Evolutionary conservation across 805 yeast genomes (phyloP).

Genomic region (Wickerhamiella siamensis): DNA sequence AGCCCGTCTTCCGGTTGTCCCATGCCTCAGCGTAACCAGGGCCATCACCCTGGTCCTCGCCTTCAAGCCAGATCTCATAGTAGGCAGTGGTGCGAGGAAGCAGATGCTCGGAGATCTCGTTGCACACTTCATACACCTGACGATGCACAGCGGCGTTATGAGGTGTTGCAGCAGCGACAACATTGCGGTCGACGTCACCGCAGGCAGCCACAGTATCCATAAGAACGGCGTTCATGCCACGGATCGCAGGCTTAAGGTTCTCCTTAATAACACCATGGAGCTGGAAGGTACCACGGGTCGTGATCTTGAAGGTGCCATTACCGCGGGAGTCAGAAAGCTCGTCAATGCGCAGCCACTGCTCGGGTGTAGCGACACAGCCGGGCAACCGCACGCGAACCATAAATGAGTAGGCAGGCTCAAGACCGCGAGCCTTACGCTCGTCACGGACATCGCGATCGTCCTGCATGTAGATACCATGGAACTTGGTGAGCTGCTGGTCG

Average conservation of each 20-base stretch:
- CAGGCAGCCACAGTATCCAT: constrained; percentile 96
- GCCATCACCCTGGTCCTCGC: constrained; percentile 59
- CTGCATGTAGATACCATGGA: constrained; percentile 97
- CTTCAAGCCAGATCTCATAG: constrained; percentile 93
- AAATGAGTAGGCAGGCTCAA: constrained; percentile 92
- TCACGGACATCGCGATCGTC: constrained; percentile 96
- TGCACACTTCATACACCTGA: constrained; percentile 52
- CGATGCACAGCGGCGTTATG: constrained; percentile 66
- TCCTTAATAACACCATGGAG: constrained; percentile 88
- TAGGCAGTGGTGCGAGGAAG: constrained; percentile 89
- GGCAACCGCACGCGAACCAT: constrained; percentile 95
- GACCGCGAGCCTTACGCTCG: constrained; percentile 77
- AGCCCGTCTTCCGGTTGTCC: constrained; percentile 58
- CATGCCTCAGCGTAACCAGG: constrained; percentile 49
- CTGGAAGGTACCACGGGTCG: constrained; percentile 96
- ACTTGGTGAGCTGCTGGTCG: constrained; percentile 89
- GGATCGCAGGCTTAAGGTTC: constrained; percentile 74
- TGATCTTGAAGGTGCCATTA: constrained; percentile 83
- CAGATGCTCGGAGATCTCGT: constrained; percentile 60
- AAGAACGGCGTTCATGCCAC: constrained; percentile 80
- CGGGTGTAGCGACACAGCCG: constrained; percentile 78
- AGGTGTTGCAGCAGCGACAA: constrained; percentile 84
- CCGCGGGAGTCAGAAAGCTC: constrained; percentile 67
- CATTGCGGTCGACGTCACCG: constrained; percentile 96
- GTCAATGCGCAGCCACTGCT: constrained; percentile 79